Conservation (phyloP, 768 basidiomycete species). For the Podaxis sp. region DNA sequence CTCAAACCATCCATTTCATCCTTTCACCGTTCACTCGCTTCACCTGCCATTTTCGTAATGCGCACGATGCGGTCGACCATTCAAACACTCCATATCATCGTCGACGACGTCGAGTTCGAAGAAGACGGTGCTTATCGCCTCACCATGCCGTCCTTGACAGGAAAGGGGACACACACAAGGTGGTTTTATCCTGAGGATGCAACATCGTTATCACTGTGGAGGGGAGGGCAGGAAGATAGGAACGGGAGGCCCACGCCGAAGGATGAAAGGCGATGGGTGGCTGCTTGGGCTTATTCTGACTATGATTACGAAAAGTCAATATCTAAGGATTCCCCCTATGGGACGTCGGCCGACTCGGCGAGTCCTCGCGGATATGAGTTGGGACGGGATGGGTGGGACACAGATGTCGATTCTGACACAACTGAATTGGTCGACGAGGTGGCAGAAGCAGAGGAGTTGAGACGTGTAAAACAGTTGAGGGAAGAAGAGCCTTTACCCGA, state of each 20-base stretch:
- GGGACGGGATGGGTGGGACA: not conserved
- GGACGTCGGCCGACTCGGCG: not conserved
- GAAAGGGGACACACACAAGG: not conserved
- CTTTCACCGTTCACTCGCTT: not conserved
- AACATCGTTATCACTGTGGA: not conserved
- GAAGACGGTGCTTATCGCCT: not conserved
- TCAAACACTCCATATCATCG: not conserved
- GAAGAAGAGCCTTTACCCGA: not conserved
- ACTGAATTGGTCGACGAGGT: conserved; percentile 1
- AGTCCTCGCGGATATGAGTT: not conserved
- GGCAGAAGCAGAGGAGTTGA: not conserved
- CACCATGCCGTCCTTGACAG: not conserved
- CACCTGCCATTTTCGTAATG: not conserved
- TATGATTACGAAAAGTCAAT: not conserved
- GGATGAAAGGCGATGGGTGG: not conserved
- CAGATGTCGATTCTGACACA: not conserved
- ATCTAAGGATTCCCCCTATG: not conserved
- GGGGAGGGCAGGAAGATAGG: not conserved
- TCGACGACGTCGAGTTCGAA: not conserved
- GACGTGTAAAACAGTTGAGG: not conserved
- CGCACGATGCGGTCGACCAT: not conserved
- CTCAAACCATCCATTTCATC: not conserved
- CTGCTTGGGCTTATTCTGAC: not conserved
- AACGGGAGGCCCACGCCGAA: not conserved
- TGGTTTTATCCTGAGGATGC: conserved; percentile 2